Conservation (phyloP, 2,329 filamentous ascomycete genomes). For the Fusarium guadeloupense region DNA sequence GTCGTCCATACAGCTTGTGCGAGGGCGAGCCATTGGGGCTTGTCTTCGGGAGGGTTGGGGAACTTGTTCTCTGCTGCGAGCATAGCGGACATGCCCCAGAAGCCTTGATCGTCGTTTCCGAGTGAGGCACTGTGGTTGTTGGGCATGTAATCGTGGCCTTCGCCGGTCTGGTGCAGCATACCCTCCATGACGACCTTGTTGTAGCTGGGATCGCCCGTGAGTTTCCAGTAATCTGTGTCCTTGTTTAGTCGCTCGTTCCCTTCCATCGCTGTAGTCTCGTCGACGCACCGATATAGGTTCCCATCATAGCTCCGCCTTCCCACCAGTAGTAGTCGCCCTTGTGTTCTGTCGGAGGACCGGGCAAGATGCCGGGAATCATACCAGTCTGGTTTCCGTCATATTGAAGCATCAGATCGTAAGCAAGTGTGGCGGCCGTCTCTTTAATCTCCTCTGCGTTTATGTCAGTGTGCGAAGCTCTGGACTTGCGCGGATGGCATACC, state of each 20-base stretch:
- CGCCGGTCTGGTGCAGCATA: conserved; percentile 67
- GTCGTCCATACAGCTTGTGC: conserved; percentile 76
- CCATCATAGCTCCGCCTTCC: conserved; percentile 76
- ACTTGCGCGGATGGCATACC: conserved; percentile 33
- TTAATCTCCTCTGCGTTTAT: conserved; percentile 55
- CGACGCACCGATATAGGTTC: conserved; percentile 63
- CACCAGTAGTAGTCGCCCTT: conserved; percentile 76
- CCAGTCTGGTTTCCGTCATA: conserved; percentile 63
- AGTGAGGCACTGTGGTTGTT: conserved; percentile 65
- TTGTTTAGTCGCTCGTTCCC: neutral
- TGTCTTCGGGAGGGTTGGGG: conserved; percentile 62
- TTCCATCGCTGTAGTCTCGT: rapidly evolving
- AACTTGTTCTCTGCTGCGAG: conserved; percentile 72
- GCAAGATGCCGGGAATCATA: conserved; percentile 64
- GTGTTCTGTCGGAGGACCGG: conserved; percentile 59
- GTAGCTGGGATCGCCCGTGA: conserved; percentile 71
- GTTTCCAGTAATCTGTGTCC: conserved; percentile 68
- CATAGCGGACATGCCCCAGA: conserved; percentile 76
- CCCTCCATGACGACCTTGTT: conserved; percentile 66
- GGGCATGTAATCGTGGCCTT: conserved; percentile 67
- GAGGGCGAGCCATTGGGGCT: conserved; percentile 70
- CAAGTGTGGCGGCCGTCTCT: conserved; percentile 56
- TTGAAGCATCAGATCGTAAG: conserved; percentile 60
- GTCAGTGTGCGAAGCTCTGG: neutral
- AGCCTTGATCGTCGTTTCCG: conserved; percentile 76